phyloP scores from a whole-genome alignment of 2,329 filamentous ascomycete genomes.

The Ophiostoma fasciatum region DNA sequence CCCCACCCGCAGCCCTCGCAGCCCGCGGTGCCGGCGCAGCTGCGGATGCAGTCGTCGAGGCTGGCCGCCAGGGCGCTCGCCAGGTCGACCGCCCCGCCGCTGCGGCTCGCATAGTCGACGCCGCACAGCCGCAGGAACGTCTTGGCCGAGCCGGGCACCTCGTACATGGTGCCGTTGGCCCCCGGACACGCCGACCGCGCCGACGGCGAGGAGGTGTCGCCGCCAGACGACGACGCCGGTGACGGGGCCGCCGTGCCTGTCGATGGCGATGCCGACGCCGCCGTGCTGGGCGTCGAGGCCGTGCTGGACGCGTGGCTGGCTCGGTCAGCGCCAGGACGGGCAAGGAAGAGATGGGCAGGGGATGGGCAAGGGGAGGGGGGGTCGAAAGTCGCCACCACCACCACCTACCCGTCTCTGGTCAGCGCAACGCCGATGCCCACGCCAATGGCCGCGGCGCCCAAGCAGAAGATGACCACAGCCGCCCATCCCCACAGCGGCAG shows the following conservation, averaged over 20 bases:
- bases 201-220: constrained; percentile 12
- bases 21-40: constrained; percentile 21
- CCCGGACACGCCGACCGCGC: constrained; percentile 24
- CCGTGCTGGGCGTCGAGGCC: too few species aligned
- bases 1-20: constrained; percentile 26
- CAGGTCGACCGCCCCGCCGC: constrained; percentile 17
- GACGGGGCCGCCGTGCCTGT: too few species aligned
- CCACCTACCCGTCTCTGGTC: too few species aligned
- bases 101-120: constrained; percentile 29
- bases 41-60: constrained; percentile 24
- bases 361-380: too few species aligned
- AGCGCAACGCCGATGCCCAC: constrained; percentile 25
- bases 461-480: constrained; percentile 15
- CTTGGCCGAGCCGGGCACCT: constrained; percentile 24
- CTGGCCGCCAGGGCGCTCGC: constrained; percentile 18
- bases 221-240: constrained; percentile 6
- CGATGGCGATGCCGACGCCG: too few species aligned
- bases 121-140: constrained; percentile 30
- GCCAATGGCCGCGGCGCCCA: constrained; percentile 18
- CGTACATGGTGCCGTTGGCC: constrained; percentile 29
- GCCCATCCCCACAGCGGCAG: constrained; percentile 24
- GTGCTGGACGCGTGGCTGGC: too few species aligned
- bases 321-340: too few species aligned
- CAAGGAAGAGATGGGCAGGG: too few species aligned
- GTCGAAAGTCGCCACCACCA: too few species aligned